A percentile compares a stretch with the other conserved stretches of the same genome.
Evolutionary conservation across 176 grass and related monocot species (phyloP).

Genomic region (bread wheat (Triticum aestivum)): DNA sequence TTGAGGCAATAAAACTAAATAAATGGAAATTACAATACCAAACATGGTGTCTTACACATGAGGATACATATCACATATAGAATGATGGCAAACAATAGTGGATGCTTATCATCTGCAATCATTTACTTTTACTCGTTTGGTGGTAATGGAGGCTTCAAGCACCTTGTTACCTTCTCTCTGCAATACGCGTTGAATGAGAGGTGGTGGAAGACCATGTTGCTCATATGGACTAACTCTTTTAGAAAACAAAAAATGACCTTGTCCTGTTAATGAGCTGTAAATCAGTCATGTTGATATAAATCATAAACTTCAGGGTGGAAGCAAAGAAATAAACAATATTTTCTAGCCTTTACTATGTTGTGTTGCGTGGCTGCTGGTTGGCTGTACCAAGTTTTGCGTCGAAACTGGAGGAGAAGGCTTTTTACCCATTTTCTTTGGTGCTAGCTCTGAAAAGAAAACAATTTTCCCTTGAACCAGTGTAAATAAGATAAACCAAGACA

Average conservation of each 20-base stretch:
- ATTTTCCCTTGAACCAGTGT: too few species aligned
- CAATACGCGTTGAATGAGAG: neutral
- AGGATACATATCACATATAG: too few species aligned
- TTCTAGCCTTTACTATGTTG: neutral
- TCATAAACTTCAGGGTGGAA: neutral
- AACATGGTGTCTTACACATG: neutral
- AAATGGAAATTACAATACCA: neutral
- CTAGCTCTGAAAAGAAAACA: neutral
- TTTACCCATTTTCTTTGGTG: neutral
- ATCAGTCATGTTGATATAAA: neutral
- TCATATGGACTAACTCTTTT: neutral
- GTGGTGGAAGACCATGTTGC: neutral
- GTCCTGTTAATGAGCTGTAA: neutral
- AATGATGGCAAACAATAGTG: neutral
- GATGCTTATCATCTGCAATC: neutral
- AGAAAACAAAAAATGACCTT: neutral
- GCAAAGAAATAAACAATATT: neutral
- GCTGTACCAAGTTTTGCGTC: neutral
- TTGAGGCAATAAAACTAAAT: neutral
- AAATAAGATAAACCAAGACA: too few species aligned
- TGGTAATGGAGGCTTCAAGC: neutral
- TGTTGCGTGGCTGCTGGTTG: neutral
- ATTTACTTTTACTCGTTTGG: neutral
- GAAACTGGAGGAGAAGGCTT: neutral
- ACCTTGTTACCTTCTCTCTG: neutral